Conservation (phyloP, 768 basidiomycete genomes). For the Lentinula aciculospora region DNA sequence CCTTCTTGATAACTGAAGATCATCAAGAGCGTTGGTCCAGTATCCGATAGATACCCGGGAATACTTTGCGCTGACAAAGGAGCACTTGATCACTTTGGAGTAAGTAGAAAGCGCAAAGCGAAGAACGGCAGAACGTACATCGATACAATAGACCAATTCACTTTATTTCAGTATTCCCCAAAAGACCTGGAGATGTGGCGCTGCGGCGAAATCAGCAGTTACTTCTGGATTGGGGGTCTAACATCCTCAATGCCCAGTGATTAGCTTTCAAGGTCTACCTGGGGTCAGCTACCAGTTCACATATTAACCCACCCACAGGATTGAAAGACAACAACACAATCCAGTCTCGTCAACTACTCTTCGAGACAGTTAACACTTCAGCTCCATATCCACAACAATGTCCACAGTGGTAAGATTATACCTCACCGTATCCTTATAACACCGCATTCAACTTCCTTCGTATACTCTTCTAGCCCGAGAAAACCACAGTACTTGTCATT, state of each 20-base stretch:
- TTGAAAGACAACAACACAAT: neutral
- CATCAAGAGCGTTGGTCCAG: no score
- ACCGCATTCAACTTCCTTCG: neutral
- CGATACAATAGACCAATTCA: no score
- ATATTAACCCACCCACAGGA: neutral
- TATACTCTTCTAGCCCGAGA: neutral
- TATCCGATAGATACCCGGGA: no score
- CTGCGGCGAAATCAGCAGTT: neutral
- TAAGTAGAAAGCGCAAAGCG: no score
- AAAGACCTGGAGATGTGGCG: no score
- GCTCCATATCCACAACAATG: neutral
- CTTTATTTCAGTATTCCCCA: neutral
- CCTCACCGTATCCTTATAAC: neutral
- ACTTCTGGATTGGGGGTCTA: neutral
- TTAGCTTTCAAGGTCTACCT: neutral
- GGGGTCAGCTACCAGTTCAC: neutral
- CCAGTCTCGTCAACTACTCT: neutral
- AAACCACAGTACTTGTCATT: conserved; percentile 30
- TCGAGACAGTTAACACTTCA: neutral
- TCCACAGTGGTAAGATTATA: neutral
- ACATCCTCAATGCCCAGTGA: neutral
- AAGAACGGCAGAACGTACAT: no score
- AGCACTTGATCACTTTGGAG: no score
- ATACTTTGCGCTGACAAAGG: no score
- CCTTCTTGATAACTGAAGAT: neutral